Conservation (phyloP, 257 asterid genomes). For the Misopates orontium region DNA sequence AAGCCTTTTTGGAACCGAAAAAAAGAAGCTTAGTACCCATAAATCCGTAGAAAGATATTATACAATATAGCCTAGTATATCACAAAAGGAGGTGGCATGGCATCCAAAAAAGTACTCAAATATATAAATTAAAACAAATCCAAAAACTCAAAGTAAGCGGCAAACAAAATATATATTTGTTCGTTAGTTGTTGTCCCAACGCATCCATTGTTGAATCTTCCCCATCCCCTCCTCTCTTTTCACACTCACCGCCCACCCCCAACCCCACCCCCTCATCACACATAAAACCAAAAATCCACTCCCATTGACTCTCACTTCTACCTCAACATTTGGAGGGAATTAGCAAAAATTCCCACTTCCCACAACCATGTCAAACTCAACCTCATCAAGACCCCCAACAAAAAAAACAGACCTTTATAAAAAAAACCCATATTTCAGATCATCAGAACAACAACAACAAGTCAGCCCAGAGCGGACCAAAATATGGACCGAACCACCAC, state of each 20-base stretch:
- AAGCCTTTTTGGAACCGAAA: no score
- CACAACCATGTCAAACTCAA: no score
- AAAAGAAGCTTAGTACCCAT: no score
- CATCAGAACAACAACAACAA: slow-evolving; percentile 34
- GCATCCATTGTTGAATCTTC: slow-evolving; percentile 23
- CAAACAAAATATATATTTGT: slow-evolving; percentile 27
- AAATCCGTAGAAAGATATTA: no score
- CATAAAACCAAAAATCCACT: slow-evolving; percentile 20
- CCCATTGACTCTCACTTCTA: slow-evolving; percentile 12
- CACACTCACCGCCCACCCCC: background rate
- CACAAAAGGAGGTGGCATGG: no score
- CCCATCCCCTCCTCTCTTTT: background rate
- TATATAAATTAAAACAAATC: no score
- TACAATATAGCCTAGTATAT: no score
- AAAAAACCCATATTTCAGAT: slow-evolving; percentile 21
- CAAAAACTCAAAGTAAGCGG: slow-evolving; percentile 6
- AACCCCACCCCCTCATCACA: background rate
- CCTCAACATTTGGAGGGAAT: background rate
- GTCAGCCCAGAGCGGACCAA: slow-evolving; percentile 64
- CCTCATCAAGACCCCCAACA: slow-evolving; percentile 29
- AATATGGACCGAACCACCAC: slow-evolving; percentile 61
- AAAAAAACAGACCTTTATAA: slow-evolving; percentile 36
- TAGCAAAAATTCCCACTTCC: slow-evolving; percentile 44
- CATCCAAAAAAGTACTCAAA: slow-evolving; percentile 17
- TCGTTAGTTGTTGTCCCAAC: slow-evolving; percentile 49